Percentiles rank a stretch among this genome's conserved stretches.
Conservation (phyloP, 768 basidiomycete species). For the Hygrocybe coccinea region DNA sequence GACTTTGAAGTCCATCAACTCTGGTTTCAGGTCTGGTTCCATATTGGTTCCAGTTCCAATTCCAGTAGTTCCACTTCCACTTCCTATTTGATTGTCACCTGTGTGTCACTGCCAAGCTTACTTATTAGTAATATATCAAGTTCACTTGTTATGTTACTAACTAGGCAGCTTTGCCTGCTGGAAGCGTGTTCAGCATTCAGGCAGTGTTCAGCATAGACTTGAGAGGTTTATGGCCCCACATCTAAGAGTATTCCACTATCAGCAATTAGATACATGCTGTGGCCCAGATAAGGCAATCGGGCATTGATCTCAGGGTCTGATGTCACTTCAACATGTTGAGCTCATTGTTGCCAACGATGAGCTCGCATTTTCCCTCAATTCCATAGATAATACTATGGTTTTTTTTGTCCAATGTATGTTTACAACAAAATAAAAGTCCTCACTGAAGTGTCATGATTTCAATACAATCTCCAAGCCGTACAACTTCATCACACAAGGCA, state of each 20-base stretch:
- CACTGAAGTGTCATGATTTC: not conserved
- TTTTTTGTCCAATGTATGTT: not conserved
- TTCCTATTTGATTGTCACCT: too few species aligned
- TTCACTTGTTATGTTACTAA: not conserved
- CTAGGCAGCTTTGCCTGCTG: not conserved
- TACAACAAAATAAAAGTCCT: not conserved
- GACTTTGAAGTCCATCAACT: too few species aligned
- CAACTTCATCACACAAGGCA: not conserved
- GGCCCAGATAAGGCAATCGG: too few species aligned
- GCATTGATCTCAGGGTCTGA: too few species aligned
- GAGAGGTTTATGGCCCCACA: not conserved
- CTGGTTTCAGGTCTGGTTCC: too few species aligned
- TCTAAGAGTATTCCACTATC: too few species aligned
- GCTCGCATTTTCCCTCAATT: not conserved
- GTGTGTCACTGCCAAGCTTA: not conserved
- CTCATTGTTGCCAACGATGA: slow-evolving; percentile 1
- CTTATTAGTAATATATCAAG: not conserved
- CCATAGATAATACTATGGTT: not conserved
- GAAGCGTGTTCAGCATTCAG: not conserved
- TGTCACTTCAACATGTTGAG: not conserved
- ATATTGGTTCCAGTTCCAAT: too few species aligned
- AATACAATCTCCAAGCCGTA: not conserved
- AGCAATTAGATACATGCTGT: too few species aligned
- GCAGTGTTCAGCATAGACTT: not conserved
- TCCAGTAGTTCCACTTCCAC: too few species aligned